These are phyloP conservation scores for Penicillium taxi DNA, from an alignment of 495 filamentous ascomycete species.

Conservation along the genomic window DNA sequence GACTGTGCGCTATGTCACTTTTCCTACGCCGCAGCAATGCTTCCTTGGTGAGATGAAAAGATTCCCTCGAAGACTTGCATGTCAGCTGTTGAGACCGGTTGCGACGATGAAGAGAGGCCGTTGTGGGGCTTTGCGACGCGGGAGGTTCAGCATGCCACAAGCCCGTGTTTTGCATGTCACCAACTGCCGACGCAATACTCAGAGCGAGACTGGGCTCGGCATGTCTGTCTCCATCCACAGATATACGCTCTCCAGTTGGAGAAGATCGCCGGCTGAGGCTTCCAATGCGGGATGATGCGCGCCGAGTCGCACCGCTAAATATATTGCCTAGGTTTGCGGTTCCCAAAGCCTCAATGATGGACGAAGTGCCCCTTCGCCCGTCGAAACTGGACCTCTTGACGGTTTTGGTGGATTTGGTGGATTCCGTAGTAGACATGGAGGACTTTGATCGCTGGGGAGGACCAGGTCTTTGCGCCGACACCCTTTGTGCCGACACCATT, in stretches of 20 bases:
- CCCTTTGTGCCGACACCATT: too few species aligned
- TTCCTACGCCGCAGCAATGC: conserved; percentile 29
- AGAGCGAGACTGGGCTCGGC: conserved; percentile 56
- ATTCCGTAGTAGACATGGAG: conserved; percentile 54
- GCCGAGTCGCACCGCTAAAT: conserved; percentile 48
- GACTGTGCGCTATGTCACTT: conserved; percentile 25
- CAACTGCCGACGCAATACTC: conserved; percentile 55
- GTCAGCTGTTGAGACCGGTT: conserved; percentile 33
- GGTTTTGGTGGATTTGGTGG: conserved; percentile 54
- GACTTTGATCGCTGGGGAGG: conserved; percentile 46
- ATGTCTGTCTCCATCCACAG: conserved; percentile 52
- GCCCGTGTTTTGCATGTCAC: conserved; percentile 47
- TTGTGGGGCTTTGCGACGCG: background rate
- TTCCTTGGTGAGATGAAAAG: conserved; percentile 38
- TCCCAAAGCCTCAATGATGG: conserved; percentile 41
- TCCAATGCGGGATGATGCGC: conserved; percentile 41
- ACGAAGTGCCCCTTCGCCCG: conserved; percentile 32
- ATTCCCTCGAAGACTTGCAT: conserved; percentile 34
- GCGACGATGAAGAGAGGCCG: conserved; percentile 24
- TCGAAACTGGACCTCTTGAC: conserved; percentile 39
- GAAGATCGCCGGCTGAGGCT: conserved; percentile 43
- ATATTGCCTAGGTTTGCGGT: conserved; percentile 46
- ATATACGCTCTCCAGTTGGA: conserved; percentile 48
- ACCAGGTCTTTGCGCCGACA: too few species aligned
- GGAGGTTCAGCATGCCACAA: conserved; percentile 31